Base-by-base conservation (phyloP, 495 filamentous ascomycete species). In the Talaromyces nanjingensis region DNA sequence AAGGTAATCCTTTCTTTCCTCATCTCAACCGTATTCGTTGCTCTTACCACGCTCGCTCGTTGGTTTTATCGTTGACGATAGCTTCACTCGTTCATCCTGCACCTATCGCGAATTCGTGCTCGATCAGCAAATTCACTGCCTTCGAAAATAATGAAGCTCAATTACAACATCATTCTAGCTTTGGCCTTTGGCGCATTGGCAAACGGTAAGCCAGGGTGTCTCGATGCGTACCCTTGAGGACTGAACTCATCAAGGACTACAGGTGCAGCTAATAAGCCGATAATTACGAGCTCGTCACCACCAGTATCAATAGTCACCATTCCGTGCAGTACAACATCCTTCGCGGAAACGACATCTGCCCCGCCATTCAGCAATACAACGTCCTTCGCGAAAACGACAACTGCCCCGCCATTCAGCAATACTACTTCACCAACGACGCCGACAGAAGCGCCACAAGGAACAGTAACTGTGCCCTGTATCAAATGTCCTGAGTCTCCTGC, bases 401-500 rank as follows among this genome's bases (percentile, higher is more conserved):
- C 45, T 42, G 37, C 12, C 45, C 45, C 45, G n/a, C 45, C 45
- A 49, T 18, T 20, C 3, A 49, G 16, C 65, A 67, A 16, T 70
- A 77, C 64, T 74, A 77, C 55, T 74, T 76, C 37, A 74, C 77
- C 20, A 68, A 16, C 33, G 20, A 31, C 57, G 1, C 57, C 57
- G 4, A 16, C 37, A 16, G 37, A 4, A n/a, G 37, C 12, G 37
- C 14, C 37, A 42, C 57, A 33, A 39, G 45, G 16, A 20, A 49
- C 45, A 49, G 2, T 2, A 20, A 49, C 45, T 3, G 45, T 9
- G 1, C 11, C 57, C 57, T 34, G 57, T 37, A 22, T 59, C 57
- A 42, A 59, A 18, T 31, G 54, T 31, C 5, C 24, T 27, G 24
- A 25, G 12, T 25, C 54, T 31, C 5, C 54, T 56, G 24, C 54